phyloP scores from a whole-genome alignment of 2,329 filamentous ascomycete genomes.

The Lasiodiplodia sp. region DNA sequence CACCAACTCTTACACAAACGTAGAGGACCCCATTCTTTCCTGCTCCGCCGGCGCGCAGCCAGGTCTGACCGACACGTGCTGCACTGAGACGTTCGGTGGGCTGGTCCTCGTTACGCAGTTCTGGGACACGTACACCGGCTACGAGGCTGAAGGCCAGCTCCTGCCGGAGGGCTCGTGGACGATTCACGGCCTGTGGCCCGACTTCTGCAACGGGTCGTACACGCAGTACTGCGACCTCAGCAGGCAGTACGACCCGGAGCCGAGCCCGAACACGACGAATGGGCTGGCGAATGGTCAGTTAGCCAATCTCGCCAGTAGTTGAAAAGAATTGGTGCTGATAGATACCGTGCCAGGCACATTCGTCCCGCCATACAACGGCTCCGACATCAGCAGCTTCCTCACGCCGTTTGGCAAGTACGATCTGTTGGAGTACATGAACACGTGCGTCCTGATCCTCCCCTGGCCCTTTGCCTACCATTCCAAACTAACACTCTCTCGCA shows the following conservation, averaged over 20 bases:
- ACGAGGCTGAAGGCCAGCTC: constrained; percentile 64
- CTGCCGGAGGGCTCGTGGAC: constrained; percentile 66
- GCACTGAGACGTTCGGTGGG: constrained; percentile 70
- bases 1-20: neutral
- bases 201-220: constrained; percentile 64
- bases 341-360: constrained; percentile 42
- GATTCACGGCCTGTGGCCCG: constrained; percentile 66
- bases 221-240: constrained; percentile 72
- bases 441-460: constrained; percentile 38
- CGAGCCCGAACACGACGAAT: constrained; percentile 69
- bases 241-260: constrained; percentile 69
- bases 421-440: constrained; percentile 71
- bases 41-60: constrained; percentile 42
- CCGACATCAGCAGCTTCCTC: constrained; percentile 66
- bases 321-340: neutral
- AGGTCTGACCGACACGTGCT: constrained; percentile 65
- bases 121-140: constrained; percentile 70
- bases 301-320: neutral
- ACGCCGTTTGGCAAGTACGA: constrained; percentile 65
- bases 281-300: constrained; percentile 59
- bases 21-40: constrained; percentile 37
- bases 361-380: constrained; percentile 66
- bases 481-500: neutral
- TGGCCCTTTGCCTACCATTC: constrained; percentile 26
- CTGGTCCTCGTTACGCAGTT: constrained; percentile 69